phyloP scores from a whole-genome alignment of 2,329 filamentous ascomycete species.

The Decorospora gaudefroyi region DNA sequence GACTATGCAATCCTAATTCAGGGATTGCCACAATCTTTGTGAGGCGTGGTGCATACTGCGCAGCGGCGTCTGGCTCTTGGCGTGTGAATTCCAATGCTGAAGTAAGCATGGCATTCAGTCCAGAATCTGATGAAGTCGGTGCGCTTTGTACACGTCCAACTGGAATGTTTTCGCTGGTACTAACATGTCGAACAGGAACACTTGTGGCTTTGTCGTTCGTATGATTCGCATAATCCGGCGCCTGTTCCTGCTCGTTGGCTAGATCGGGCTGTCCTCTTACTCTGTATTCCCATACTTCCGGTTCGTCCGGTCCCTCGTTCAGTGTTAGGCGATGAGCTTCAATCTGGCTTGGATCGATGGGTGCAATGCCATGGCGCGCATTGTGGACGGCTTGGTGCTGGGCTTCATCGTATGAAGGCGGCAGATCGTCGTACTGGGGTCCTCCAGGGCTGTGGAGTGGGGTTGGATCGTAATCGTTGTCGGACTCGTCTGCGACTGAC shows the following conservation, averaged over 20 bases:
- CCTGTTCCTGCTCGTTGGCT: slow-evolving; percentile 24
- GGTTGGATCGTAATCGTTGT: slow-evolving; percentile 40
- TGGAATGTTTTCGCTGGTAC: slow-evolving; percentile 26
- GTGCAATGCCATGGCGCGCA: slow-evolving; percentile 31
- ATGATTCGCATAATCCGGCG: slow-evolving; percentile 29
- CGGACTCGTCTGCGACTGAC: slow-evolving; percentile 41
- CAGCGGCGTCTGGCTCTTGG: slow-evolving; percentile 31
- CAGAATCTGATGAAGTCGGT: not conserved
- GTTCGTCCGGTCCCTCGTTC: slow-evolving; percentile 29
- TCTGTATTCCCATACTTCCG: slow-evolving; percentile 35
- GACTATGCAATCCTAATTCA: slow-evolving; percentile 12
- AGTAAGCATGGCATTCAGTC: slow-evolving; percentile 23
- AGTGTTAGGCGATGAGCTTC: slow-evolving; percentile 33
- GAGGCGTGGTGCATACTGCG: slow-evolving; percentile 31
- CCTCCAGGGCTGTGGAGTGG: slow-evolving; percentile 39
- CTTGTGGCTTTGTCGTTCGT: slow-evolving; percentile 20
- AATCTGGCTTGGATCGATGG: slow-evolving; percentile 35
- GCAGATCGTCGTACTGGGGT: slow-evolving; percentile 45
- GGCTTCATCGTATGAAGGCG: slow-evolving; percentile 46
- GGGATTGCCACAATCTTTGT: slow-evolving; percentile 36
- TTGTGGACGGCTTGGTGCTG: slow-evolving; percentile 38
- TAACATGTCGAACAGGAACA: slow-evolving; percentile 36
- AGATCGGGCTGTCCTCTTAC: slow-evolving; percentile 24
- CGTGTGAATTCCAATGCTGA: slow-evolving; percentile 34
- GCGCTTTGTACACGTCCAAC: slow-evolving; percentile 23